Conservation (phyloP, 2,329 filamentous ascomycete genomes). For the Pezicula radicicola region DNA sequence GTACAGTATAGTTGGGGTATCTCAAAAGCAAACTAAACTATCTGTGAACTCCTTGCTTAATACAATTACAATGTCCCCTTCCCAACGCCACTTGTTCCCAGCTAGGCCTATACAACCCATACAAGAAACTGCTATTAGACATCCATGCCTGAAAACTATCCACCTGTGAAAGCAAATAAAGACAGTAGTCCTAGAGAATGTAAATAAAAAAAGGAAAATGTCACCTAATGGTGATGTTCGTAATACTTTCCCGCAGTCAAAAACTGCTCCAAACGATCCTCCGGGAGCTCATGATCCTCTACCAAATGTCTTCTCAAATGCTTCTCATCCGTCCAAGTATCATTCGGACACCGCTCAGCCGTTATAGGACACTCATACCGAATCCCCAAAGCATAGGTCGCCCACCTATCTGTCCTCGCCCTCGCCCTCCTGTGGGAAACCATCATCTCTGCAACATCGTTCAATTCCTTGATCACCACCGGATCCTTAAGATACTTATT, state of each 20-base stretch:
- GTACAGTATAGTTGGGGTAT: too few relatives aligned
- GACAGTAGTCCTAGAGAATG: too few relatives aligned
- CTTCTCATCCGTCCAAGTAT: conserved; percentile 2
- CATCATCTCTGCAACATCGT: neutral
- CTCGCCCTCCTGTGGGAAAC: neutral
- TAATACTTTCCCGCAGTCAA: neutral
- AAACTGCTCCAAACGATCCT: neutral
- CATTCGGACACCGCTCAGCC: neutral
- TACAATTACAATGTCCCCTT: too few relatives aligned
- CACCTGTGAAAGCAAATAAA: too few relatives aligned
- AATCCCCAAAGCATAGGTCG: conserved; percentile 2
- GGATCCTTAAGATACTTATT: conserved; percentile 1
- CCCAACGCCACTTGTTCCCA: too few relatives aligned
- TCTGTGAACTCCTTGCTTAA: too few relatives aligned
- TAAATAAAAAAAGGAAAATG: too few relatives aligned
- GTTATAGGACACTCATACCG: conserved; percentile 3
- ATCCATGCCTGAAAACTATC: too few relatives aligned
- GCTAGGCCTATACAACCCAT: too few relatives aligned
- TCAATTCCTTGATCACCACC: neutral
- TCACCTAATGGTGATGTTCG: neutral
- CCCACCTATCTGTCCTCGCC: conserved; percentile 1
- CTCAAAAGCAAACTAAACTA: too few relatives aligned
- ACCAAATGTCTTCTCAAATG: neutral
- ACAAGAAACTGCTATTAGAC: too few relatives aligned
- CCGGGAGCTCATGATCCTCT: neutral